These are phyloP conservation scores for Phytophthora tentaculata DNA, from an alignment of 352 stramenopile species.

Conservation along the genomic window DNA sequence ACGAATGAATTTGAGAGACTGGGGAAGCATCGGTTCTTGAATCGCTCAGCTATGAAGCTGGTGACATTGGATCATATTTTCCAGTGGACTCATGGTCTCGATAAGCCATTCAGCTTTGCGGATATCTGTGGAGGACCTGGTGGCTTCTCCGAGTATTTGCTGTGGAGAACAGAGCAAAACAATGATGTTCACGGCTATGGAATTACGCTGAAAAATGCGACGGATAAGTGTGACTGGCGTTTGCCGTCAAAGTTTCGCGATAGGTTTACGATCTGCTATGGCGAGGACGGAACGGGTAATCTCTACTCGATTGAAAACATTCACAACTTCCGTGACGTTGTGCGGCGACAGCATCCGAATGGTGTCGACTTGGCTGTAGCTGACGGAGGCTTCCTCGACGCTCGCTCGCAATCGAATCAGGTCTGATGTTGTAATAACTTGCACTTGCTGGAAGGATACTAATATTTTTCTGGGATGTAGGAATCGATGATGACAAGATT, in stretches of 20 bases:
- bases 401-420: constrained; percentile 66
- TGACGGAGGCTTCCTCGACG: constrained; percentile 78
- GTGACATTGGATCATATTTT: constrained; percentile 78
- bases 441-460: not conserved
- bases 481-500: constrained; percentile 71
- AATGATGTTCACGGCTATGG: constrained; percentile 50
- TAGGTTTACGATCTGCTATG: constrained; percentile 63
- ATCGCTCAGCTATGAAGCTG: constrained; percentile 86
- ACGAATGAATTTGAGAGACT: constrained; percentile 69
- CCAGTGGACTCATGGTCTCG: constrained; percentile 38
- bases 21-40: constrained; percentile 70
- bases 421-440: constrained; percentile 24
- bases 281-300: constrained; percentile 73
- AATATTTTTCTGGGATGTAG: too few species aligned
- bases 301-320: constrained; percentile 72
- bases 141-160: constrained; percentile 83
- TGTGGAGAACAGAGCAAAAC: constrained; percentile 44
- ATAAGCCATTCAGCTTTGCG: constrained; percentile 57
- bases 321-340: constrained; percentile 48
- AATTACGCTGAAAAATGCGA: constrained; percentile 64
- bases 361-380: constrained; percentile 71
- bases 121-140: constrained; percentile 82
- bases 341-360: constrained; percentile 33
- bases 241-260: constrained; percentile 15
- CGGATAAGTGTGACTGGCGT: constrained; percentile 57